These are phyloP conservation scores for Pestalotiopsis sp. DNA, from an alignment of 2,329 filamentous ascomycete genomes.

Conservation along the genomic window DNA sequence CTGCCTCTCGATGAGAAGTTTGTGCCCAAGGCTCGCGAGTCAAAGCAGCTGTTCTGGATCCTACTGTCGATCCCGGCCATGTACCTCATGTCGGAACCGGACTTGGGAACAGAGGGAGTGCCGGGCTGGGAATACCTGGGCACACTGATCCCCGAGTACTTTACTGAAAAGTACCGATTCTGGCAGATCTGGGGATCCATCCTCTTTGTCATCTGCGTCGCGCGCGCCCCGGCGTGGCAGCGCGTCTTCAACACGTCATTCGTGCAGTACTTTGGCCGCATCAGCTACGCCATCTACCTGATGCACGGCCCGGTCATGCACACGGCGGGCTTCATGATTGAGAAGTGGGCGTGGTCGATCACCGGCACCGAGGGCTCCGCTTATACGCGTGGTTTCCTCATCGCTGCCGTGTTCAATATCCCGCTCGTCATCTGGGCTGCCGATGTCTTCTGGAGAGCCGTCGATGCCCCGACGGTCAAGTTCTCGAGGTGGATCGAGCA, in stretches of 20 bases:
- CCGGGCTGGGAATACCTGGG: conserved; percentile 55
- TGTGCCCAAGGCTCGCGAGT: conserved; percentile 11
- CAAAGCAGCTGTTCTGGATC: conserved; percentile 35
- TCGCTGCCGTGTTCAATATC: conserved; percentile 50
- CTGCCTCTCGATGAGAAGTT: conserved; percentile 21
- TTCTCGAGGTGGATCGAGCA: conserved; percentile 59
- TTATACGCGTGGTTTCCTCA: conserved; percentile 48
- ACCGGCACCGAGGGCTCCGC: conserved; percentile 47
- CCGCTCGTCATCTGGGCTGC: conserved; percentile 55
- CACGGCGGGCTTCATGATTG: conserved; percentile 52
- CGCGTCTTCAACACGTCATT: conserved; percentile 49
- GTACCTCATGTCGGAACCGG: conserved; percentile 53
- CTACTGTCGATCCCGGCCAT: conserved; percentile 49
- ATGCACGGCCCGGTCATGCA: conserved; percentile 61
- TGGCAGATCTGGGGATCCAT: conserved; percentile 58
- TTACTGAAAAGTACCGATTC: conserved; percentile 52
- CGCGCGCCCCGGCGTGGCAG: conserved; percentile 48
- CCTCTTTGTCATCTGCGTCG: conserved; percentile 52
- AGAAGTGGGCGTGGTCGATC: conserved; percentile 48
- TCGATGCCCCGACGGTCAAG: conserved; percentile 57
- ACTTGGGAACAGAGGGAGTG: conserved; percentile 40
- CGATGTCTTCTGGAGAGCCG: conserved; percentile 57
- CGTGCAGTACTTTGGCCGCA: conserved; percentile 60
- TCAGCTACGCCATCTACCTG: conserved; percentile 63
- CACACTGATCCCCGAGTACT: conserved; percentile 50